Base-by-base conservation (phyloP, 495 filamentous ascomycete genomes). In the Cercophora samala region DNA sequence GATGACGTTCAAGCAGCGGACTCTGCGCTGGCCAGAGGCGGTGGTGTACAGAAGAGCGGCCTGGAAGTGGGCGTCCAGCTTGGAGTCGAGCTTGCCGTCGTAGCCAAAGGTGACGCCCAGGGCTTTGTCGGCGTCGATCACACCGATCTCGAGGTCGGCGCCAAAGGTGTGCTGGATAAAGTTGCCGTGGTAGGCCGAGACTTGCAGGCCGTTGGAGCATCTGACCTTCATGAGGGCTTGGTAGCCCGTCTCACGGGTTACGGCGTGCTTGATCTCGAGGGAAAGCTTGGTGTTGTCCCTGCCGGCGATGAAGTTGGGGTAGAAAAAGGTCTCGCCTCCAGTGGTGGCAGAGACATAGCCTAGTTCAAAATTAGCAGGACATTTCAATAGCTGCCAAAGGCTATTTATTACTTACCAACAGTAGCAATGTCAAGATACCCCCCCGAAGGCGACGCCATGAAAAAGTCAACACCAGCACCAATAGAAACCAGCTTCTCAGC, bases 211-310 rank as follows among this genome's bases (percentile, higher is more conserved):
- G 73, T 96, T 98, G 8, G 93, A 97, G 79, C 95, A 99, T 56
- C 95, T 90, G 62, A 98, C 95, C 82, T 99, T 99, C 93, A 99
- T 95, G 70, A 98, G 84, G 8, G 93, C 92, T 79, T 97, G 94
- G 74, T 94, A 99, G 26, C 95, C 95, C 19, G 94, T 96, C 75
- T 97, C 93, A 66, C 95, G 84, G 1, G 88, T 92, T n/a, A 97
- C 87, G 6, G 91, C 89, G 73, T 97, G 95, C 64, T 88, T 85
- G 69, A 99, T 85, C 77, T 99, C 95, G 53, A 90, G 84, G 3
- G 86, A 88, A n/a, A 98, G 81, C 79, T 93, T 95, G 65, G 89
- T 81, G 37, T 87, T 85, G 75, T 99, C 95, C 17, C 95, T 86
- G 5, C 90, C 91, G 15, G 89, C 87, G 65, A 96, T 87, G 81